Base-by-base conservation (phyloP, 2,329 filamentous ascomycete species). In the Alternaria sp. region DNA sequence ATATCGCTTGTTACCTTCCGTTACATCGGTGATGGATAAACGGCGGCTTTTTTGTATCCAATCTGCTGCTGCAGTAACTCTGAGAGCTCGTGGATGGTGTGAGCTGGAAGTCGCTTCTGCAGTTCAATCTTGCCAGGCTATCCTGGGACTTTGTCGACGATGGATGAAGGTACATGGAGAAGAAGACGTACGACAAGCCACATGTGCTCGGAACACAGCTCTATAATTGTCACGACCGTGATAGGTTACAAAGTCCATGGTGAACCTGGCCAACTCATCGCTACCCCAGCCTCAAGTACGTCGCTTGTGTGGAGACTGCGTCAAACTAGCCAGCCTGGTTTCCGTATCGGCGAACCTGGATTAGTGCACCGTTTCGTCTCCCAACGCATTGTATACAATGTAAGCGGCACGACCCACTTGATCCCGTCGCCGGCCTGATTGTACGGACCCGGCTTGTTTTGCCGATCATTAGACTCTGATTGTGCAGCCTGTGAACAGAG, bases 301-400 rank as follows among this genome's bases (percentile, higher is more conserved):
- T 25, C 7, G 57, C 17, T 21, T 45, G 47, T 49, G 32, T 49
- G 58, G 57, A 47, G 52, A 57, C 60, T 62, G 59, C 56, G 36
- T 59, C 57, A 46, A 54, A 45, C 56, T 51, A 54, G 36, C 54
- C 47, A 54, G 59, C 45, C 49, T 64, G 57, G 51, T 47, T 47
- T 56, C 50, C 59, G 58, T 46, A 28, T 57, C 45, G 62, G 57
- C 62, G 61, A 56, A 54, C 23, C 47, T 55, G 47, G 30, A 59
- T 40, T 61, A 67, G 62, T 58, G 60, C 55, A 66, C 65, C 23
- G 58, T 45, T 43, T 32, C 43, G 54, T 44, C 26, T 30, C 26
- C 23, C 36, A 25, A 21, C 13, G 26, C 13, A 25, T 13, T 15
- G 44, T 40, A 32, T 57, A 40, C 30, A 63, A 12, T 8, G 45